Evolutionary conservation across 73 alveolate genomes (phyloP), one percentile per base, ranked within the genome.

Genomic region (Symbiodinium natans): DNA sequence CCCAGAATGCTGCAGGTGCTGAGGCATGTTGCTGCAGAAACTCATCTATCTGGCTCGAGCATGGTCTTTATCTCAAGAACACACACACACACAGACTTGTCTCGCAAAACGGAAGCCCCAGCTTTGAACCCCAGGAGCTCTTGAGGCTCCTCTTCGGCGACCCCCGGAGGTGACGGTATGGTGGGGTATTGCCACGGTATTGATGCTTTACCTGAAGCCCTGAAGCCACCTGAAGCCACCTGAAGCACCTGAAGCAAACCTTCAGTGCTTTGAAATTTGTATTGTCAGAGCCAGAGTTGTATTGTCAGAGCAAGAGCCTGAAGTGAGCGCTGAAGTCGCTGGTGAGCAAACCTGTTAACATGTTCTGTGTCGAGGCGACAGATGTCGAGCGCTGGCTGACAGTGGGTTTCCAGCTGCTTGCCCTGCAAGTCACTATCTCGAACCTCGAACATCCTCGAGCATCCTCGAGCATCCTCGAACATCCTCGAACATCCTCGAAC

Each of bases 131-230:
- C 73, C 29, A 86, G 94, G 94, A 86, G 21, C 29, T 86, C 83
- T 80, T 86, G 33, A 77, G 63, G 41, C 94, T 86, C 41, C 94
- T 86, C 46, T 86, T 86, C 68, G 94, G 94, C 7, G 94, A 86
- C 83, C 52, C 40, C 94, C 94, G 5, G 94, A 86, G 94, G 94
- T 36, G 38, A 8, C 33, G 34, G 77, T 59, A 1, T 19, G 29
- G 21, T 15, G 29, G 21, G 21, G 29, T 15, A 54, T 21, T 15
- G 21, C 74, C 27, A 21, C 31, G 75, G 17, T 21, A 56, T 21
- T 21, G 27, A 29, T 56, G 17, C 17, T 56, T 56, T 56, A 21
- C 27, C 27, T 56, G 3, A 2, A 56, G 3, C 27, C 75, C 17
- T 56, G 31, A 21, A 56, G 27, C 17, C 31, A 56, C 17, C 31